Evolutionary conservation across 352 stramenopile species (phyloP), one percentile per base, ranked within the genome.

Genomic region (Phytophthora citrophthora): DNA sequence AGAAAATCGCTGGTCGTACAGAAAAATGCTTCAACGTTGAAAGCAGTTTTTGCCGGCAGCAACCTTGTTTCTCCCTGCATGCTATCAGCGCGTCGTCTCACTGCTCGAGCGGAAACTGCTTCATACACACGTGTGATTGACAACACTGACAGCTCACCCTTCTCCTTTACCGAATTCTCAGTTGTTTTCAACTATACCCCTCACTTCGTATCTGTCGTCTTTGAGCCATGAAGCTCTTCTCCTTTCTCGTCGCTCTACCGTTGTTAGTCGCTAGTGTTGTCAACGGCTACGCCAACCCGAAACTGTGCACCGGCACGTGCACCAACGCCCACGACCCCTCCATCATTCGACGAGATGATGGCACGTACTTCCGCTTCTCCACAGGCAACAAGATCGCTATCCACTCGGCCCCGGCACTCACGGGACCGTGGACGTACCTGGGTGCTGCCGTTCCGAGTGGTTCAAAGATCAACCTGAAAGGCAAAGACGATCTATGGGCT

Each of bases 361-460:
- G 77, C 45, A 87, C 66, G 18, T 87, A 87, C 61, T 87, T 82
- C 54, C 74, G 74, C 31, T 84, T 87, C 68, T 82, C 72, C 3
- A 87, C 77, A 0, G 75, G 75, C 18, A 70, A 66, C 58, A 79
- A 82, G 48, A 77, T 86, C 38, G 71, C 77, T 13, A 70, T 86
- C 34, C 77, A 86, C 54, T 76, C 77, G 4, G 72, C 77, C 5
- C 69, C 74, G 3, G 45, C 64, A 15, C 67, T 86, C 12, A 72
- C 48, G 1, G 74, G 77, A 4, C 74, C 77, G 1, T 86, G 74
- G 77, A 73, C 64, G 18, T 83, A 86, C 54, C 46, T 76, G 38
- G 77, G 74, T 0, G 74, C 74, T 23, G 74, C 64, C 1, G 68
- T 86, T 9, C 74, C 72, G 0, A 62, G 56, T 24, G 72, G 72